These are phyloP conservation scores for Hypoxylon perforatum DNA, from an alignment of 495 filamentous ascomycete genomes.

Conservation along the genomic window DNA sequence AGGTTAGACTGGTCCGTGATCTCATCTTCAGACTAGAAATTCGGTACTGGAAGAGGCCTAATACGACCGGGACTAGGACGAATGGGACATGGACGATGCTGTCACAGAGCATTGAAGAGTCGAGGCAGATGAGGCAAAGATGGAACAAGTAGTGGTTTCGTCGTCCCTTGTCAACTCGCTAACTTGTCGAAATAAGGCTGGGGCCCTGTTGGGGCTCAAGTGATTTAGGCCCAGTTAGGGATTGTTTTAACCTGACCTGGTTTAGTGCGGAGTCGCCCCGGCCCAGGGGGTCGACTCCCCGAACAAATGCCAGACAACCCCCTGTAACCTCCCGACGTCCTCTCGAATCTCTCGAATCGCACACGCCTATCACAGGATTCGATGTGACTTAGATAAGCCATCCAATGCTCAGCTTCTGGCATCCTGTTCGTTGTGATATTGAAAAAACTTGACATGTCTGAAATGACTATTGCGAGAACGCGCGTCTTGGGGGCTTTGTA, in stretches of 20 bases:
- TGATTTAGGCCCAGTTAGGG: conserved; percentile 16
- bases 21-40: background rate
- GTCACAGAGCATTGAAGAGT: conserved; percentile 42
- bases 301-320: conserved; percentile 33
- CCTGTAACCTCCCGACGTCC: conserved; percentile 26
- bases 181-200: conserved; percentile 43
- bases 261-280: conserved; percentile 25
- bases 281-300: conserved; percentile 27
- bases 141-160: conserved; percentile 52
- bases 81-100: conserved; percentile 15
- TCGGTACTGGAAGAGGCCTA: background rate
- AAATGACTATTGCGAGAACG: conserved; percentile 14
- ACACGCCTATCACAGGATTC: conserved; percentile 19
- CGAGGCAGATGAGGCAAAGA: conserved; percentile 50
- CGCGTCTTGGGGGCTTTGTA: conserved; percentile 27
- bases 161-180: conserved; percentile 37
- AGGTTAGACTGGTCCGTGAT: conserved; percentile 32
- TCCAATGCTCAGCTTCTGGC: background rate
- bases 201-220: conserved; percentile 37
- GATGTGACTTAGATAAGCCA: conserved; percentile 5
- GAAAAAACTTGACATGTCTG: background rate
- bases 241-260: conserved; percentile 8
- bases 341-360: conserved; percentile 12
- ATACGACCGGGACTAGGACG: background rate
- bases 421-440: background rate